Base-by-base conservation (phyloP, 495 filamentous ascomycete species). In the Aspergillus kassunensis region DNA sequence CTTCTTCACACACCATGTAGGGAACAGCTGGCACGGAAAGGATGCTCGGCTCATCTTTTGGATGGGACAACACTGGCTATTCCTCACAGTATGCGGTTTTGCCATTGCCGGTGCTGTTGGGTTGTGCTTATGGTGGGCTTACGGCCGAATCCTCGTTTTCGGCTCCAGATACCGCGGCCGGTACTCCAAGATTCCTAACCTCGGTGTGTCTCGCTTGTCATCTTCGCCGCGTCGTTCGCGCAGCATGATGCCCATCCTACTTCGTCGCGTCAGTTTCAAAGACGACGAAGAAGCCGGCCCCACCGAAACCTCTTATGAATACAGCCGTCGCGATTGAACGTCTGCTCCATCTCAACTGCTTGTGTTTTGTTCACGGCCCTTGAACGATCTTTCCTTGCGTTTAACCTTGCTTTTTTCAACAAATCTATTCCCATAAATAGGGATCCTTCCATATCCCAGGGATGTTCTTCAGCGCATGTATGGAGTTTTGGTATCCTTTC, bases 31-130 rank as follows among this genome's bases (percentile, higher is more conserved):
- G 88, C 88, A 91, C 61, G 78, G 78, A 18, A 81, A 78, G 51
- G 88, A 91, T 58, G 88, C 88, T 8, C 73, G 78, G 59, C 64
- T 89, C 4, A 89, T 91, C 58, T 89, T 91, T 66, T 91, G 88
- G 73, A 87, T 91, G 82, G 81, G 80, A 11, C 77, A 80, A 55
- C 82, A 90, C 62, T 91, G 87, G 87, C 59, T 88, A 46, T 68
- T 89, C 51, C 71, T 91, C 21, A 90, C 87, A 0, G 62, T 85
- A 23, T 56, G 74, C 21, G 87, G 85, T 13, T 87, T 87, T 57
- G 48, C 76, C 23, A 54, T 86, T 23, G 83, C 80, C 11, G 80
- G 76, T 40, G 57, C 79, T 34, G 75, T 85, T 9, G 77, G 82
- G 21, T 70, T 78, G 34, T 66, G 67, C 47, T 63, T 82, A 31